Evolutionary conservation across 768 basidiomycete species (phyloP).

Genomic region (Termitomyces sp.): DNA sequence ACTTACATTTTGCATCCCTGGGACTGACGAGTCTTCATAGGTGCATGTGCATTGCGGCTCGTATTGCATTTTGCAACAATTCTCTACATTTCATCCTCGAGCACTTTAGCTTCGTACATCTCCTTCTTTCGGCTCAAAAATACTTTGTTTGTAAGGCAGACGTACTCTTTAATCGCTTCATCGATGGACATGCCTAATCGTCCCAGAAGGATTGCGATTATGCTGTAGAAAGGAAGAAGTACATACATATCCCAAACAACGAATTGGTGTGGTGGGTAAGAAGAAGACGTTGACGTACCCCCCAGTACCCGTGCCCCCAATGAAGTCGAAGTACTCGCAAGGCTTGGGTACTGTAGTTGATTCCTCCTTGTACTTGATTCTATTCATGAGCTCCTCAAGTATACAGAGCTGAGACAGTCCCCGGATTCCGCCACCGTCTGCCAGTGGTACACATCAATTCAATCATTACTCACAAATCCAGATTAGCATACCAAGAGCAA

Average conservation of each 20-base stretch:
- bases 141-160: constrained; percentile 3
- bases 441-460: no score
- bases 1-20: constrained; percentile 2
- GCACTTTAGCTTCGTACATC: background rate
- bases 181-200: constrained; percentile 19
- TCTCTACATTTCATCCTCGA: background rate
- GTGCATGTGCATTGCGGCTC: background rate
- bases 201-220: constrained; percentile 22
- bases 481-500: background rate
- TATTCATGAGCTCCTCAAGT: constrained; percentile 4
- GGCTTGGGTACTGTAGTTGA: constrained; percentile 3
- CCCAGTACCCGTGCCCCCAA: constrained; percentile 21
- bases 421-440: constrained; percentile 7
- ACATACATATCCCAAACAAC: background rate
- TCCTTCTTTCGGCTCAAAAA: no score
- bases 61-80: background rate
- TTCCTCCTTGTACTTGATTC: background rate
- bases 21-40: background rate
- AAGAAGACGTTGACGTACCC: constrained; percentile 12
- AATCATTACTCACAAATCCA: background rate
- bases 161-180: constrained; percentile 17
- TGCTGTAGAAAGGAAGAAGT: background rate
- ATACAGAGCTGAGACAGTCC: constrained; percentile 3
- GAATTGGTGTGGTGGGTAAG: background rate
- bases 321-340: constrained; percentile 22